Evolutionary conservation across 768 basidiomycete species (phyloP).

Genomic region (Collybia mongolica): DNA sequence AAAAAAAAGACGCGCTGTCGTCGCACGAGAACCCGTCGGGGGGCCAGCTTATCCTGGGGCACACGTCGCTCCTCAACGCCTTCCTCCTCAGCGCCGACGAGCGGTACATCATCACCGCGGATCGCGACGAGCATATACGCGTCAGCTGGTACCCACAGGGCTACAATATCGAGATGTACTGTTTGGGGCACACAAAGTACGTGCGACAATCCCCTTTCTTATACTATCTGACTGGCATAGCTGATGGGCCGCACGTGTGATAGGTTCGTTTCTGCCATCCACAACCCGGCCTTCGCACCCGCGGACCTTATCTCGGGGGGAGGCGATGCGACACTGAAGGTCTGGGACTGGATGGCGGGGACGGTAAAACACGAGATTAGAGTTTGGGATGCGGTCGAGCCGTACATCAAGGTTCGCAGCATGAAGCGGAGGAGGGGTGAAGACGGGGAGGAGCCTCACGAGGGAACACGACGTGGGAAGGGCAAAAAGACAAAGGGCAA

Average conservation of each 20-base stretch:
- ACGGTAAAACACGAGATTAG: slow-evolving; percentile 46
- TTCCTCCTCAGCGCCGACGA: slow-evolving; percentile 69
- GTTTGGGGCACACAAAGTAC: slow-evolving; percentile 82
- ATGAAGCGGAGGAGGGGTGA: slow-evolving; percentile 34
- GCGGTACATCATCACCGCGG: slow-evolving; percentile 81
- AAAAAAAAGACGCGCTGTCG: slow-evolving; percentile 37
- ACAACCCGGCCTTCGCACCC: slow-evolving; percentile 52
- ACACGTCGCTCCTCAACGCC: slow-evolving; percentile 80
- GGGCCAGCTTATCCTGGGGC: slow-evolving; percentile 78
- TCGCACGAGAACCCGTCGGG: slow-evolving; percentile 72
- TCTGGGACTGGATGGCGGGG: slow-evolving; percentile 83
- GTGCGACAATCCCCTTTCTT: slow-evolving; percentile 16
- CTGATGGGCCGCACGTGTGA: too few relatives aligned
- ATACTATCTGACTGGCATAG: not conserved
- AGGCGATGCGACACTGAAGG: slow-evolving; percentile 72
- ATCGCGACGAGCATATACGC: slow-evolving; percentile 94
- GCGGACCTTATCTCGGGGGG: slow-evolving; percentile 77
- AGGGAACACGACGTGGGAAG: slow-evolving; percentile 1
- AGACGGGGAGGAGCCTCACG: slow-evolving; percentile 26
- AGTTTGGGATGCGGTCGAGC: slow-evolving; percentile 46
- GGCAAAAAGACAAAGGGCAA: slow-evolving; percentile 15
- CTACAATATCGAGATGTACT: slow-evolving; percentile 82
- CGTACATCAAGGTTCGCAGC: slow-evolving; percentile 43
- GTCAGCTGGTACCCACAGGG: slow-evolving; percentile 89
- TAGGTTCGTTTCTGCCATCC: slow-evolving; percentile 84